A percentile compares a stretch with the other conserved stretches of the same genome.
phyloP scores from a whole-genome alignment of 2,329 filamentous ascomycete genomes.

The Curvularia sp. region DNA sequence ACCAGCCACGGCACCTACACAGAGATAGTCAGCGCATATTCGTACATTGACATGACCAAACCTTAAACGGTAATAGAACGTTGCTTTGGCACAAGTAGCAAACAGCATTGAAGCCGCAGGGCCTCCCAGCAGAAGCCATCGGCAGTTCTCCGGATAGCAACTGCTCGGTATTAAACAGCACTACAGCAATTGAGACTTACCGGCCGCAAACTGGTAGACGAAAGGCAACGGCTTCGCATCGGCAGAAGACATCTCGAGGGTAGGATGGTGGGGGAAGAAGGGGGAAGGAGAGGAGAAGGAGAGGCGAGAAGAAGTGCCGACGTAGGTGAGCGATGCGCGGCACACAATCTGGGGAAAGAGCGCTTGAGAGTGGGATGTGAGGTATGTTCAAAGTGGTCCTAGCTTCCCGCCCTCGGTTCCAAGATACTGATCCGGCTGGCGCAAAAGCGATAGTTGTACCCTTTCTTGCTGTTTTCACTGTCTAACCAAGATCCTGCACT shows the following conservation, averaged over 20 bases:
- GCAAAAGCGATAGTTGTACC: conserved; percentile 20
- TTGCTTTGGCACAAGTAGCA: background rate
- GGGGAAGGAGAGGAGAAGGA: conserved; percentile 15
- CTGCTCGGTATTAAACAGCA: conserved; percentile 32
- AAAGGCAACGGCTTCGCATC: conserved; percentile 81
- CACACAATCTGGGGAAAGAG: conserved; percentile 41
- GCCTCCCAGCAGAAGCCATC: conserved; percentile 8
- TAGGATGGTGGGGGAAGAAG: conserved; percentile 17
- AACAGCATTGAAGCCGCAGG: conserved; percentile 8
- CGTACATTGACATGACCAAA: background rate
- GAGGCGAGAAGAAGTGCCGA: conserved; percentile 25
- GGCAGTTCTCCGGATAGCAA: conserved; percentile 13
- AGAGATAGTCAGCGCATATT: conserved; percentile 40
- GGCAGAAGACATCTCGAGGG: conserved; percentile 54
- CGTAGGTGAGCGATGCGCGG: conserved; percentile 20
- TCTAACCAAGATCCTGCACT: background rate
- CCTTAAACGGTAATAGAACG: background rate
- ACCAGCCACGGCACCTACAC: conserved; percentile 85
- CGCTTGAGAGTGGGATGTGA: conserved; percentile 36
- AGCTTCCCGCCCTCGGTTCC: conserved; percentile 28
- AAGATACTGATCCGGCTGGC: conserved; percentile 21
- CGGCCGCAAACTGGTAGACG: conserved; percentile 92
- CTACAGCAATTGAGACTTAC: conserved; percentile 58
- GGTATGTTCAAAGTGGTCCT: conserved; percentile 20
- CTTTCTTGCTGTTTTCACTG: conserved; percentile 9